Evolutionary conservation across 345 rosid species (phyloP), one percentile per base, ranked within the genome.

Genomic region (Linum lewisii): DNA sequence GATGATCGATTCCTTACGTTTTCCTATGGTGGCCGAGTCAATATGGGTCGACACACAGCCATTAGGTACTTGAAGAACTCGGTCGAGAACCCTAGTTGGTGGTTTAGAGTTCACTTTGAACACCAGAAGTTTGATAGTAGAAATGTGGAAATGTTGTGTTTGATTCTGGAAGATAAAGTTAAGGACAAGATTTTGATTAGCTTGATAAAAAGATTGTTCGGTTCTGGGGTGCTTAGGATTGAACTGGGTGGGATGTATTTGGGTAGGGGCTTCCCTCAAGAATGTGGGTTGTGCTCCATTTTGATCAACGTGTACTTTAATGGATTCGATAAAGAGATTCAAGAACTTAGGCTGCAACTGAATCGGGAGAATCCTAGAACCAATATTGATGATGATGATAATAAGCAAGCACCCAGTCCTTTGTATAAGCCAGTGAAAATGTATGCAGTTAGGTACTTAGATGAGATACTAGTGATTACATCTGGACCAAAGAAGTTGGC

Each of bases 31-130:
- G 95, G 96, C 0, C 88, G 90, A 36, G 83, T 77, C 62, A 81
- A 87, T 61, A 80, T 86, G 93, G 98, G 98, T n/a, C 84, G 96
- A n/a, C 96, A 92, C 62, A 88, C 95, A 4, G 95, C 96, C 2
- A 73, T 92, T 62, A 84, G 90, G 68, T 88, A 92, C 76, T 61
- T 92, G 57, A 82, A 86, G 61, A 77, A 81, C 75, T 72, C 80
- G 0, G 90, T 86, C 26, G 69, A 78, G 66, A 84, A 88, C 70
- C 92, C 95, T 18, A 78, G 71, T 8, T 92, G 98, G 98, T 92
- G 98, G 96, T 92, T 92, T 77, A 71, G 65, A 52, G 84, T 86
- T 60, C 79, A 54, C 4, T 88, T 92, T 64, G 60, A 70, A 61
- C 73, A 65, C 8, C 59, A 54, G 4, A 60, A 60, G 65, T 84